phyloP scores from a whole-genome alignment of 2,329 filamentous ascomycete species.

The Amauroascus niger region DNA sequence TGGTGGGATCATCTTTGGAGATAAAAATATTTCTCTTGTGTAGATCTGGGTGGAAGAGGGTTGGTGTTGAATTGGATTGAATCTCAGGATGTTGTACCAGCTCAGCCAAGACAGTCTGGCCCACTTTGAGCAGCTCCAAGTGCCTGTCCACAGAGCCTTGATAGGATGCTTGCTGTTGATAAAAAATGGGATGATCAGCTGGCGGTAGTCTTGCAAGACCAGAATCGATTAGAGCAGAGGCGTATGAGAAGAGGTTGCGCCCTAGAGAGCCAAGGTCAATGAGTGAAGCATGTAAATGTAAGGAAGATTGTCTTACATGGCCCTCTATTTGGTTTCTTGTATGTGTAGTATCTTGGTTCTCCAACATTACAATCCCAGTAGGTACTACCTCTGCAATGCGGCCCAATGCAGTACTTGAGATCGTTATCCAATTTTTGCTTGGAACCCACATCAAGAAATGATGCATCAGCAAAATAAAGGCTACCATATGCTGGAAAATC shows the following conservation, averaged over 20 bases:
- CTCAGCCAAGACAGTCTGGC: conserved; percentile 24
- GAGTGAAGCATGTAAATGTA: conserved; percentile 14
- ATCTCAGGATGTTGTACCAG: conserved; percentile 25
- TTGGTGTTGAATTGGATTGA: conserved; percentile 23
- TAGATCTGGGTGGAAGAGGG: conserved; percentile 35
- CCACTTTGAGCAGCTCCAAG: conserved; percentile 25
- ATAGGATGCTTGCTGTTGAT: conserved; percentile 24
- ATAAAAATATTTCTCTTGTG: conserved; percentile 39
- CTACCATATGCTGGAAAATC: conserved; percentile 31
- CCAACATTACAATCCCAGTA: conserved; percentile 19
- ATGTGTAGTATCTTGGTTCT: conserved; percentile 29
- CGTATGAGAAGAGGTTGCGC: conserved; percentile 27
- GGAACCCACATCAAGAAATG: conserved; percentile 15
- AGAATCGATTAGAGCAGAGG: conserved; percentile 32
- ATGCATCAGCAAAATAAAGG: conserved; percentile 27
- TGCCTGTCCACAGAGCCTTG: conserved; percentile 31
- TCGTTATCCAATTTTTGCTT: conserved; percentile 14
- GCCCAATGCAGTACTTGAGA: conserved; percentile 16
- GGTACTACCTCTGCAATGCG: conserved; percentile 16
- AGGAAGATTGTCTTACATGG: conserved; percentile 29
- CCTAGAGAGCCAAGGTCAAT: conserved; percentile 24
- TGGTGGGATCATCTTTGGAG: conserved; percentile 30
- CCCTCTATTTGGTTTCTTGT: conserved; percentile 28
- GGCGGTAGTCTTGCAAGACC: conserved; percentile 30
- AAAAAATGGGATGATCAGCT: conserved; percentile 5